Base-by-base conservation (phyloP, 768 basidiomycete genomes). In the Thelephora ganbajun region DNA sequence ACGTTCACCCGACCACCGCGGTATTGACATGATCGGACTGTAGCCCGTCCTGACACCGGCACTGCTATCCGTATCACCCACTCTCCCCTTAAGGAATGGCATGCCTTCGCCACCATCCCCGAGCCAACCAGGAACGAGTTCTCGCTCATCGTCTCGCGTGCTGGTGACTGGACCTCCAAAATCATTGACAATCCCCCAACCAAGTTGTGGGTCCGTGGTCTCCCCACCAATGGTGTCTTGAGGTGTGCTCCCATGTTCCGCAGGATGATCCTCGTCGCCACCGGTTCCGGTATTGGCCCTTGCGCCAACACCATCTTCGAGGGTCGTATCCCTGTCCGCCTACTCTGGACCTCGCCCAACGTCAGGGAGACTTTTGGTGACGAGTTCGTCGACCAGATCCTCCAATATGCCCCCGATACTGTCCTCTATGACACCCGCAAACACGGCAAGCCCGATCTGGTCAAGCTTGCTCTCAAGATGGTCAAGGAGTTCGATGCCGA, bases 301-400 rank as follows among this genome's bases (percentile, higher is more conserved):
- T 77, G 74, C 55, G 70, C 73, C 1, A 73, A 75, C 0, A 69
- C 67, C 46, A 71, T 80, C 48, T 57, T 79, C 48, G 76, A 71
- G 47, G 62, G 68, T 52, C 62, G 67, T 19, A 62, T 74, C 6
- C 75, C 76, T 2, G 73, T 74, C 43, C 67, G 70, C 14, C 66
- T 79, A 23, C 66, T 80, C 16, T 79, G 78, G 77, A 77, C 76
- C 0, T 71, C 76, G 14, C 77, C 76, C 2, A 70, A 76, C 51
- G 74, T 77, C 37, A 68, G 76, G 14, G 64, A 73, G 59, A 80
- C 77, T 12, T 80, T 79, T 54, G 78, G 78, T 20, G 68, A 79
- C 58, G 67, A 76, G 45, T 63, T 80, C 11, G 77, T 79, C 1
- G 75, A 78, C 56, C 56, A 68, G 7, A 71, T 80, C 48, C 57